These are phyloP conservation scores for Phycomyces blakesleeanus DNA, from an alignment of 192 early-diverging fungal species.

Conservation along the genomic window DNA sequence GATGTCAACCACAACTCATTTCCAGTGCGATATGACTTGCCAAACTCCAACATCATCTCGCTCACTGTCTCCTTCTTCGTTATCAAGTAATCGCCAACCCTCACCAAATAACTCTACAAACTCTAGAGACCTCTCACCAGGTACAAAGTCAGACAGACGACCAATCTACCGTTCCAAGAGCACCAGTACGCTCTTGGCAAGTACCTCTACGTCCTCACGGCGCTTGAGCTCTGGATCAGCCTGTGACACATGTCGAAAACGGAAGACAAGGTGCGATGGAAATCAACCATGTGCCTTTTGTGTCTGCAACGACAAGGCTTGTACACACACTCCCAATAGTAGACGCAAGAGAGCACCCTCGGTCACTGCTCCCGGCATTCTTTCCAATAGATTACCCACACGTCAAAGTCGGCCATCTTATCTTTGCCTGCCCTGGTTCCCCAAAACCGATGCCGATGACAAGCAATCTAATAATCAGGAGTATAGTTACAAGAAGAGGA, in stretches of 20 bases:
- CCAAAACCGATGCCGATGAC: no score
- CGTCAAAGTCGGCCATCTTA: no score
- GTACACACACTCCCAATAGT: constrained; percentile 16
- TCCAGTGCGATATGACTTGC: neutral
- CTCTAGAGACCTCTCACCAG: no score
- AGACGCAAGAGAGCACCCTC: neutral
- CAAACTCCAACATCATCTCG: neutral
- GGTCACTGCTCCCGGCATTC: no score
- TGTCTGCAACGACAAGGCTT: constrained; percentile 25
- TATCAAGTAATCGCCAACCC: no score
- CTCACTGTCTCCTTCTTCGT: no score
- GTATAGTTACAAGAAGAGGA: no score
- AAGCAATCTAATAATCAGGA: no score
- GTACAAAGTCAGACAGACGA: no score
- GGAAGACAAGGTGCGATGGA: constrained; percentile 39
- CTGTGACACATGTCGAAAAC: constrained; percentile 34
- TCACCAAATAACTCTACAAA: no score
- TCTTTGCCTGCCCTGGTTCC: no score
- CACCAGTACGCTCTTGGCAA: neutral
- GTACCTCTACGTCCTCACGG: neutral
- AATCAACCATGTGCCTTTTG: constrained; percentile 34
- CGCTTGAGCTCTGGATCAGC: constrained; percentile 38
- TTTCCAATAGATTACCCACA: no score
- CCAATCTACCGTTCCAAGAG: neutral
- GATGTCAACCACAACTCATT: neutral